Evolutionary conservation across 129 eudicot species (phyloP), one percentile per base, ranked within the genome.

Genomic region (Silybum marianum): DNA sequence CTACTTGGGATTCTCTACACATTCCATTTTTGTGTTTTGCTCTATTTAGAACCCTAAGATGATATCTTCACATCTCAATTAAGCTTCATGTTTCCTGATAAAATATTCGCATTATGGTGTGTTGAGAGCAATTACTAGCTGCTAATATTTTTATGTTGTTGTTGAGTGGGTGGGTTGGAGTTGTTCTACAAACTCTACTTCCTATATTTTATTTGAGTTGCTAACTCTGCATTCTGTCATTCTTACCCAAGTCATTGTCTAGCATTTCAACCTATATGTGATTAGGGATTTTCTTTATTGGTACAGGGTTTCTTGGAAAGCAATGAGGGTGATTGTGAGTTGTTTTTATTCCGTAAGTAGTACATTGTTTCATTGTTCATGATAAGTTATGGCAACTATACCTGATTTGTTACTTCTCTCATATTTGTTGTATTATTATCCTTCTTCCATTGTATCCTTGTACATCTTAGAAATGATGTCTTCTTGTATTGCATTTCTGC

Each of bases 321-420:
- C 92, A 95, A 93, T 81, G 99, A 93, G 66, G 99, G 91, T 28
- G 99, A 95, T 89, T 97, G 98, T 7, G 98, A 95, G 86, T 86
- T 39, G 95, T 95, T 71, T 93, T 86, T 87, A 95, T 95, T 77
- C 98, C 99, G 97, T 95, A 87, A 88, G 99, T 83, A 16, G 69
- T 76, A 72, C 30, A 62, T 40, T 25, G 24, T 51, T 51, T 34
- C 48, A 26, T 71, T 22, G 42, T n/a, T 76, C 77, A 70, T 51
- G 36, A 76, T 23, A 69, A 82, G 11, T 73, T 73, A 40, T 23
- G 36, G 11, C 48, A 63, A 21, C 36, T 34, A 8, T 73, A 80
- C 25, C 13, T 73, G 46, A 81, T n/a, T 81, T 80, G 72, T 58
- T 60, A 60, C 30, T 23, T 73, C 48, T 73, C 65, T 39, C 12